These are phyloP conservation scores for Sisymbrium altissimum DNA, from an alignment of 345 rosid species.

Conservation along the genomic window DNA sequence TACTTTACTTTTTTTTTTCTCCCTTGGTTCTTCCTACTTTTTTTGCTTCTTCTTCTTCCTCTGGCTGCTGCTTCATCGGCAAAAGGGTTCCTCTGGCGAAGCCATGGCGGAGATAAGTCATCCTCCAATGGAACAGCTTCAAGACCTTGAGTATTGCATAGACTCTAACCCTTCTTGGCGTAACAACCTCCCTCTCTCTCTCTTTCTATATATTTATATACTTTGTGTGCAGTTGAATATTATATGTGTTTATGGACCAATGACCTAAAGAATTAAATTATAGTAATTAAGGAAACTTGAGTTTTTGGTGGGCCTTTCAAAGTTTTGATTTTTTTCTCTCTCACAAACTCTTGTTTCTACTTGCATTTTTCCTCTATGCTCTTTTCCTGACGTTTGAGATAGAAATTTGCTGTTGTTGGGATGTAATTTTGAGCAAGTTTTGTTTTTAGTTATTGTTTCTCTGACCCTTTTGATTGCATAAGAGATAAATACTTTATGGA, in stretches of 20 bases:
- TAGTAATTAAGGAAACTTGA: background rate
- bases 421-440: background rate
- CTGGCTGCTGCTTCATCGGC: conserved; percentile 7
- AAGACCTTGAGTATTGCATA: conserved; percentile 98
- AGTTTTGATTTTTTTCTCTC: background rate
- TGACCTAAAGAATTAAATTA: background rate
- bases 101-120: conserved; percentile 65
- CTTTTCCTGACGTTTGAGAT: background rate
- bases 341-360: background rate
- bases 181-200: conserved; percentile 25
- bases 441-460: background rate
- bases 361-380: background rate
- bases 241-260: background rate
- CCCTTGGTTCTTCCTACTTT: conserved; percentile 12
- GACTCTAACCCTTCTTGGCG: conserved; percentile 99
- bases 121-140: conserved; percentile 94
- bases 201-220: background rate
- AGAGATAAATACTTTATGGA: background rate
- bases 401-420: background rate
- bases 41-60: background rate
- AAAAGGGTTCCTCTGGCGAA: background rate
- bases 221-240: background rate
- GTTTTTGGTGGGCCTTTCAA: conserved; percentile 5
- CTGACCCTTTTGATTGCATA: background rate
- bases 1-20: conserved; percentile 39